A percentile compares a stretch with the other conserved stretches of the same genome.
Conservation (phyloP, 1,284 basidiomycete species). For the Stereum hirsutum region DNA sequence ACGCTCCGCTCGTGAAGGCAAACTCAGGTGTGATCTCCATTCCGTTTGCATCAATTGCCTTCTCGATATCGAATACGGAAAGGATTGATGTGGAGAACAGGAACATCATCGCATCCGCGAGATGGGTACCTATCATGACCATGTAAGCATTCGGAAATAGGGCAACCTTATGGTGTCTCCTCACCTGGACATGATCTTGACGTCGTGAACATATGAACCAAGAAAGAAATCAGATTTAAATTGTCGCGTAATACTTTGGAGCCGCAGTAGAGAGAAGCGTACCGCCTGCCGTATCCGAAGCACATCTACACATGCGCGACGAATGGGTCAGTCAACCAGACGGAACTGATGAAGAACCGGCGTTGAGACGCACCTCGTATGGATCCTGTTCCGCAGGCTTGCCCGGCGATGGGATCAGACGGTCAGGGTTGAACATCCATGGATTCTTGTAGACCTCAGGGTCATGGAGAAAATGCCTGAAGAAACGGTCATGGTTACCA, state of each 20-base stretch:
- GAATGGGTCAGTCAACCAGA: too few relatives aligned
- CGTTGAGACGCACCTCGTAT: too few relatives aligned
- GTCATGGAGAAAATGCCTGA: constrained; percentile 13
- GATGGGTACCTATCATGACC: neutral
- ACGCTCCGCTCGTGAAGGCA: constrained; percentile 6
- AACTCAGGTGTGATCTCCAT: constrained; percentile 3
- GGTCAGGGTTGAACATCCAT: constrained; percentile 12
- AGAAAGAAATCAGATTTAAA: too few relatives aligned
- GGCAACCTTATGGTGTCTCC: neutral
- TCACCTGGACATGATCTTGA: neutral
- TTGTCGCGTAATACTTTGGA: too few relatives aligned
- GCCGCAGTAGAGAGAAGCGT: too few relatives aligned
- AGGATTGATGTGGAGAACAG: neutral
- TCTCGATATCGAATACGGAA: constrained; percentile 7
- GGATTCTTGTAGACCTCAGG: constrained; percentile 13
- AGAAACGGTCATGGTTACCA: too few relatives aligned
- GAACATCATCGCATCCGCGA: neutral
- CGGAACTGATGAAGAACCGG: too few relatives aligned
- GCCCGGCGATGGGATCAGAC: constrained; percentile 10
- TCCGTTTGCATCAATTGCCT: constrained; percentile 2
- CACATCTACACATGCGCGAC: too few relatives aligned
- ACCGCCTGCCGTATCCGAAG: constrained; percentile 13
- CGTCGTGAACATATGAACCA: too few relatives aligned
- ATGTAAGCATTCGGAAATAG: too few relatives aligned
- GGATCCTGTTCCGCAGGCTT: constrained; percentile 11